Evolutionary conservation across 2,329 filamentous ascomycete species (phyloP), one percentile per base, ranked within the genome.

Genomic region (Dryadomyces quercivorus): DNA sequence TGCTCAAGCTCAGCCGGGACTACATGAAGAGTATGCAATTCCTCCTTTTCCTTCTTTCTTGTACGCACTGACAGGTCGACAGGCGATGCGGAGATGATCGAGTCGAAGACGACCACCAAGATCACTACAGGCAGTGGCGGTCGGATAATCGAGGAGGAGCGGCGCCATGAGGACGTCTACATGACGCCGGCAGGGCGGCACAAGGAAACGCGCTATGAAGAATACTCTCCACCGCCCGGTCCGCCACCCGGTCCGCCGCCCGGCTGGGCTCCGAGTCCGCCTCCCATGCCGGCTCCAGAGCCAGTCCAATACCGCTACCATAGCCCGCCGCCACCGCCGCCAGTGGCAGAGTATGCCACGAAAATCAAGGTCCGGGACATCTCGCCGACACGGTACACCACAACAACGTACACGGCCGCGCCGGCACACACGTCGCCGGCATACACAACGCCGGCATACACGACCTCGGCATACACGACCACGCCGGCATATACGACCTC

Each of bases 1-100:
- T 96, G 47, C 86, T 96, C 62, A 85, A 82, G 63, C 74, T 90
- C 51, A 94, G 88, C 67, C 86, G 90, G 63, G 82, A 85, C 36
- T 90, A 88, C 69, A 83, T 78, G 64, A 77, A 78, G 64, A 74
- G 77, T 80, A 58, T 53, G 18, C 42, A 4, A 13, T 18, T 12
- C 12, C 18, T 2, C 4, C 15, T 3, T 12, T 21, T 22, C 40
- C 16, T 13, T 45, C n/a, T 42, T 31, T n/a, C 45, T 2, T 31
- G 12, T 40, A 44, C 5, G 5, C 12, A 59, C 59, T 15, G 51
- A 56, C 8, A 55, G 26, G 26, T 8, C 26, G 4, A 8, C 51
- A 55, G 55, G n/a, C 34, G 57, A 58, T 5, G 38, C 38, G 1
- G 57, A 58, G 9, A 20, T 57, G 9, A 34, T 58, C 31, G 54